phyloP scores from a whole-genome alignment of 1,284 basidiomycete genomes.

The Farysia itapuensis region DNA sequence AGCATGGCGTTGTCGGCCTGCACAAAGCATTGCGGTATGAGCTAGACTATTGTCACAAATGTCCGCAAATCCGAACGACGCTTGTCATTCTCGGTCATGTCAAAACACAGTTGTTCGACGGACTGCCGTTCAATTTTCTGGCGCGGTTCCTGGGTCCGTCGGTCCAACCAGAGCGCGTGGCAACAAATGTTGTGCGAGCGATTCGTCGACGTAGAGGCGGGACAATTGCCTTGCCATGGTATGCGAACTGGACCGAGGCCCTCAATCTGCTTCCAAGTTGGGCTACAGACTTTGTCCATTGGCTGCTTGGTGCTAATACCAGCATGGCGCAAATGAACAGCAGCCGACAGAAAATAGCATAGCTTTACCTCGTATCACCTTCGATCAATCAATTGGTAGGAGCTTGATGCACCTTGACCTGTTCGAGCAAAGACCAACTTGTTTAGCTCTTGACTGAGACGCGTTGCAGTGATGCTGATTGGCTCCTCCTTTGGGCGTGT shows the following conservation, averaged over 20 bases:
- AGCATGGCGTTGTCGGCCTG: slow-evolving; percentile 56
- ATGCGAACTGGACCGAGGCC: slow-evolving; percentile 41
- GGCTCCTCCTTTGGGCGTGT: slow-evolving; percentile 10
- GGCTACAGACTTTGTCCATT: slow-evolving; percentile 24
- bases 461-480: slow-evolving; percentile 17
- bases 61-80: slow-evolving; percentile 46
- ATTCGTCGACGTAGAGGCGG: slow-evolving; percentile 37
- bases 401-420: slow-evolving; percentile 2
- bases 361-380: too few relatives aligned
- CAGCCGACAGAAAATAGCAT: slow-evolving; percentile 9
- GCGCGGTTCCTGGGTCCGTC: slow-evolving; percentile 45
- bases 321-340: slow-evolving; percentile 25
- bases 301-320: slow-evolving; percentile 21
- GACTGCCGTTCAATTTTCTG: slow-evolving; percentile 16
- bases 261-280: slow-evolving; percentile 40
- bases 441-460: slow-evolving; percentile 8
- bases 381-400: slow-evolving; percentile 23
- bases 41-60: slow-evolving; percentile 40
- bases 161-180: slow-evolving; percentile 31
- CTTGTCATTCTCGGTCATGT: slow-evolving; percentile 50
- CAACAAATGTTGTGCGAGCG: slow-evolving; percentile 26
- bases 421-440: slow-evolving; percentile 18
- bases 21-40: slow-evolving; percentile 56
- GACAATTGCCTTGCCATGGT: slow-evolving; percentile 41
- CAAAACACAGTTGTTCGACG: slow-evolving; percentile 45